These are phyloP conservation scores for Hericium rajendrae DNA, from an alignment of 768 basidiomycete species.

Conservation along the genomic window DNA sequence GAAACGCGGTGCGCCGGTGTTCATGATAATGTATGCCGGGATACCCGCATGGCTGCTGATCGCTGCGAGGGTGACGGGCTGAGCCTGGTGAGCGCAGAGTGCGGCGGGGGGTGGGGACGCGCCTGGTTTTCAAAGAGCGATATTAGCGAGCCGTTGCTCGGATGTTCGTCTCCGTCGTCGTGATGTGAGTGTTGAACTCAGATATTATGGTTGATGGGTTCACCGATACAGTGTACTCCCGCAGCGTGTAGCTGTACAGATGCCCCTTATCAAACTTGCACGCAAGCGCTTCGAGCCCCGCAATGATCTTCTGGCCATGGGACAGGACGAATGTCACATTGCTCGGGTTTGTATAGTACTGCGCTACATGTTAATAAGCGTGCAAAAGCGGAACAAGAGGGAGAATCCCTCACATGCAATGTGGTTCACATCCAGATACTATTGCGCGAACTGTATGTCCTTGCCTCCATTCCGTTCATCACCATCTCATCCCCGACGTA, in stretches of 20 bases:
- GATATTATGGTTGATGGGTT: neutral
- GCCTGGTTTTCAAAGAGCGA: conserved; percentile 47
- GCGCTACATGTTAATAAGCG: too few relatives aligned
- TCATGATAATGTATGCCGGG: conserved; percentile 55
- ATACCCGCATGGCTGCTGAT: conserved; percentile 53
- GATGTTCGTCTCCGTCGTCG: conserved; percentile 43
- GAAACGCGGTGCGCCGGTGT: conserved; percentile 57
- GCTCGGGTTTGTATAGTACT: too few relatives aligned
- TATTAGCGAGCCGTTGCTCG: conserved; percentile 50
- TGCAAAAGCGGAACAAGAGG: too few relatives aligned
- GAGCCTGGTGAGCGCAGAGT: conserved; percentile 29
- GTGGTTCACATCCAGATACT: too few relatives aligned
- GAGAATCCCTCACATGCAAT: too few relatives aligned
- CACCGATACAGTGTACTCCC: conserved; percentile 59
- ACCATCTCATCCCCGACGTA: too few relatives aligned
- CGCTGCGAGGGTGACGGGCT: conserved; percentile 44
- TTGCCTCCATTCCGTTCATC: too few relatives aligned
- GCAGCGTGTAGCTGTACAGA: conserved; percentile 63
- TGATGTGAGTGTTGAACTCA: neutral
- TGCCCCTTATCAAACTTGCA: conserved; percentile 50
- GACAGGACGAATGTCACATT: too few relatives aligned
- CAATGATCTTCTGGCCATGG: too few relatives aligned
- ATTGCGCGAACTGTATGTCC: too few relatives aligned
- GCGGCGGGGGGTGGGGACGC: neutral
- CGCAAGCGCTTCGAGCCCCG: conserved; percentile 43